These are phyloP conservation scores for Sphaerobolus stellatus DNA, from an alignment of 1,284 basidiomycete species.

Conservation along the genomic window DNA sequence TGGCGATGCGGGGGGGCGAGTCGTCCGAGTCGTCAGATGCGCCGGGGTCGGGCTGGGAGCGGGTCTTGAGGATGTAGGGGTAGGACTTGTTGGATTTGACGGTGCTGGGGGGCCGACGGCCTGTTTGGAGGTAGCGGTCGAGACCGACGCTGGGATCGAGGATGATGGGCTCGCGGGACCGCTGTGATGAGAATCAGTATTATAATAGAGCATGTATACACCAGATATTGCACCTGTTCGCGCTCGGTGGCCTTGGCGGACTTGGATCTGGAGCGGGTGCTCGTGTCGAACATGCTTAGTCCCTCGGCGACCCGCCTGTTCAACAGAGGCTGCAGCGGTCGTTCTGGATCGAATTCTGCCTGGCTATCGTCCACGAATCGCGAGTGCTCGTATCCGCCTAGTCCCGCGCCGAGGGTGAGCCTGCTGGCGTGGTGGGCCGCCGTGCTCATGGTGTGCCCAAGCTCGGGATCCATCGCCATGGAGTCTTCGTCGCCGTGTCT, in stretches of 20 bases:
- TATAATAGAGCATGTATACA: background rate
- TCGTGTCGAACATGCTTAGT: conserved; percentile 5
- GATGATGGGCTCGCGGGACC: conserved; percentile 52
- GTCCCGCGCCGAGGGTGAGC: conserved; percentile 80
- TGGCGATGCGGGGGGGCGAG: conserved; percentile 65
- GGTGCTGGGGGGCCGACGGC: conserved; percentile 37
- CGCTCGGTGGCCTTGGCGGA: conserved; percentile 4
- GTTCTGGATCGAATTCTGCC: conserved; percentile 85
- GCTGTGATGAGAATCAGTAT: conserved; percentile 7
- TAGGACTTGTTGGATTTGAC: conserved; percentile 39
- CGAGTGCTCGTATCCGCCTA: conserved; percentile 43
- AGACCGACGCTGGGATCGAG: conserved; percentile 61
- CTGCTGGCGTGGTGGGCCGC: conserved; percentile 84
- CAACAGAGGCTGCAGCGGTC: conserved; percentile 74
- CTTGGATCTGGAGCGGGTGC: conserved; percentile 8
- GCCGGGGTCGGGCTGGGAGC: conserved; percentile 43
- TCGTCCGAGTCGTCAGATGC: conserved; percentile 50
- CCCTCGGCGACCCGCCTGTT: conserved; percentile 35
- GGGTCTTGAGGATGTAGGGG: conserved; percentile 44
- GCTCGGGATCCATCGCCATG: conserved; percentile 63
- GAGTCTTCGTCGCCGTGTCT: conserved; percentile 51
- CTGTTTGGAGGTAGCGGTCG: conserved; percentile 59
- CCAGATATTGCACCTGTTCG: conserved; percentile 3
- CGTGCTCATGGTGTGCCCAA: conserved; percentile 71
- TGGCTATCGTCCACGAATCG: conserved; percentile 47